Percentiles rank a stretch among this genome's conserved stretches.
Conservation (phyloP, 805 yeast genomes). For the Metschnikowia bowlesiae region DNA sequence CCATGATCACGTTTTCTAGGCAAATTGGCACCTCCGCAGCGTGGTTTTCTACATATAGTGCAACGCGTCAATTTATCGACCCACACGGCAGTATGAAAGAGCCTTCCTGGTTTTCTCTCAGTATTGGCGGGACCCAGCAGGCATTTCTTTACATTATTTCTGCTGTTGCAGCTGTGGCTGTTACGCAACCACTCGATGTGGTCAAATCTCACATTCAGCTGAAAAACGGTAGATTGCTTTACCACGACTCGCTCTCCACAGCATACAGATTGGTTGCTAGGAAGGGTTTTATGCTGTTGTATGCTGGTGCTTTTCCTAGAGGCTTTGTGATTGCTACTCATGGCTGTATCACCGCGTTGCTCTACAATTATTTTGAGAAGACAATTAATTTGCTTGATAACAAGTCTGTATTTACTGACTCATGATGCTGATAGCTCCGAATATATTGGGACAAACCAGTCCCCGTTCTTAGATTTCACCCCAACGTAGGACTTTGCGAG, state of each 20-base stretch:
- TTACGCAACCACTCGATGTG: slow-evolving; percentile 87
- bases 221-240: slow-evolving; percentile 54
- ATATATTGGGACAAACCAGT: slow-evolving; percentile 47
- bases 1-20: slow-evolving; percentile 74
- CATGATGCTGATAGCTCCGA: slow-evolving; percentile 18
- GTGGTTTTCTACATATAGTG: slow-evolving; percentile 78
- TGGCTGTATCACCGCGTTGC: slow-evolving; percentile 64
- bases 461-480: slow-evolving; percentile 50
- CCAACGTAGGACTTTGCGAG: slow-evolving; percentile 56
- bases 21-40: slow-evolving; percentile 77
- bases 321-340: slow-evolving; percentile 64
- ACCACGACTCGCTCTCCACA: slow-evolving; percentile 54
- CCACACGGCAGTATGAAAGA: slow-evolving; percentile 38
- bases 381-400: slow-evolving; percentile 14
- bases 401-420: slow-evolving; percentile 18
- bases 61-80: slow-evolving; percentile 64
- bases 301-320: slow-evolving; percentile 49
- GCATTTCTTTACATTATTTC: slow-evolving; percentile 56
- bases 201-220: slow-evolving; percentile 84
- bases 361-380: slow-evolving; percentile 53
- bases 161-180: slow-evolving; percentile 65
- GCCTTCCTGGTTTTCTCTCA: slow-evolving; percentile 43
- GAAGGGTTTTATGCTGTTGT: slow-evolving; percentile 31
- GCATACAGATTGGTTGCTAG: slow-evolving; percentile 19
- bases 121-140: slow-evolving; percentile 35